Evolutionary conservation across 441 rosid genomes (phyloP), one percentile per base, ranked within the genome.

Genomic region (Caryocar brasiliense): DNA sequence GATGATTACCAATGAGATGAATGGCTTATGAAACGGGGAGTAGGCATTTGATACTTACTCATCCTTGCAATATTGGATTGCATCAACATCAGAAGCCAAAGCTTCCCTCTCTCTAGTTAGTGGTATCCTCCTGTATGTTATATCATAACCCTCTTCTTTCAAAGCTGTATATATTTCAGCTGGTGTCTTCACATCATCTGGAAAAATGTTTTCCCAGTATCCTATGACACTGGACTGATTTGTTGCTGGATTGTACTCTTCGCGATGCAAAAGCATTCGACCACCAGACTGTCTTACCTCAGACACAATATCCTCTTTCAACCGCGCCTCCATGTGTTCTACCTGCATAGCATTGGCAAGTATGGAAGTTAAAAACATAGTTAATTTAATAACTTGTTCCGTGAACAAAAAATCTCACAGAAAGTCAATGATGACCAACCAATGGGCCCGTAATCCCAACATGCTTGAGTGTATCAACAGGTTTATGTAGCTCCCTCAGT

Each of bases 61-160:
- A 48, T 86, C 89, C 62, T 74, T 62, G 40, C 86, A 70, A 66
- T 54, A 46, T 58, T 93, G 99, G 54, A 93, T 78, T 24, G 90
- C 89, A 68, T 93, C 99, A 33, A 93, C 73, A 61, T 93, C 97
- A n/a, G 91, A 78, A 65, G 97, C 91, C 57, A 89, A 72, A 49
- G 96, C 85, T 27, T 84, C 95, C 73, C 83, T 93, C 73, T 89
- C 96, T 72, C 99, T 68, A 13, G 99, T 86, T 53, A 93, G 68
- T 19, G 99, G 97, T 74, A 89, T 86, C 76, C 97, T 88, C 62
- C 80, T 54, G 59, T 86, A 86, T 7, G 62, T 54, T 28, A 93
- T 72, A 62, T 76, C 83, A 69, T 81, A 86, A 28, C 85, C 82
- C 62, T 86, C 86, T 12, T 72, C 83, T 62, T 71, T 73, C 40